Evolutionary conservation across 257 asterid genomes (phyloP).

Genomic region (Ehretia macrophylla): DNA sequence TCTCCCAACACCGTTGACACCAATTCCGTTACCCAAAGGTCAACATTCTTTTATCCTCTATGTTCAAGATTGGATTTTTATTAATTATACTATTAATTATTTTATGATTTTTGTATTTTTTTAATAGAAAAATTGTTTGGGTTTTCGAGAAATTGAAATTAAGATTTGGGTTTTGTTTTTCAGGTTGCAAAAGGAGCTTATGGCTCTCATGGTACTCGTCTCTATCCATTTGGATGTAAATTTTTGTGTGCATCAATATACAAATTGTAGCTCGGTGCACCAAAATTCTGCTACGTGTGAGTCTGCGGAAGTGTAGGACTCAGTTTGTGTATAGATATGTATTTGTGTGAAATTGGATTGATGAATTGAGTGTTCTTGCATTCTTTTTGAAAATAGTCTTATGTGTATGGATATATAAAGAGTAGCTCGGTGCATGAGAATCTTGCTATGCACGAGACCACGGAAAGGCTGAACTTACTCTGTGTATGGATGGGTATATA

Average conservation of each 20-base stretch:
- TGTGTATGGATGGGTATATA: too few relatives aligned
- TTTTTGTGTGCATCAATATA: not conserved
- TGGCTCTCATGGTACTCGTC: conserved; percentile 61
- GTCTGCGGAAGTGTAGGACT: too few relatives aligned
- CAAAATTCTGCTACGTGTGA: too few relatives aligned
- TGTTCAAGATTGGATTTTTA: not conserved
- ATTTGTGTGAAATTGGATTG: too few relatives aligned
- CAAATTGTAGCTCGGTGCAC: too few relatives aligned
- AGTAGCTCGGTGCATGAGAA: too few relatives aligned
- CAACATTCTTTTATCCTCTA: not conserved
- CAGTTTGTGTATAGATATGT: too few relatives aligned
- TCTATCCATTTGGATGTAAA: not conserved
- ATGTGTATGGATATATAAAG: not conserved
- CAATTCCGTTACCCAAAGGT: conserved; percentile 68
- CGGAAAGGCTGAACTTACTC: too few relatives aligned
- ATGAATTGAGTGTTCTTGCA: too few relatives aligned
- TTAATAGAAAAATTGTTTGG: not conserved
- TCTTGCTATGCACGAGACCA: too few relatives aligned
- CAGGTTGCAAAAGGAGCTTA: conserved; percentile 78
- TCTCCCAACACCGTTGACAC: conserved; percentile 47
- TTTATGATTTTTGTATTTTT: too few relatives aligned
- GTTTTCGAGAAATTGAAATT: not conserved
- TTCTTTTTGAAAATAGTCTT: too few relatives aligned
- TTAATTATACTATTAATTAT: not conserved
- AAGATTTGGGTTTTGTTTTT: conserved; percentile 13